These are phyloP conservation scores for Ogataea nonfermentans DNA, from an alignment of 805 yeast species.

Conservation along the genomic window DNA sequence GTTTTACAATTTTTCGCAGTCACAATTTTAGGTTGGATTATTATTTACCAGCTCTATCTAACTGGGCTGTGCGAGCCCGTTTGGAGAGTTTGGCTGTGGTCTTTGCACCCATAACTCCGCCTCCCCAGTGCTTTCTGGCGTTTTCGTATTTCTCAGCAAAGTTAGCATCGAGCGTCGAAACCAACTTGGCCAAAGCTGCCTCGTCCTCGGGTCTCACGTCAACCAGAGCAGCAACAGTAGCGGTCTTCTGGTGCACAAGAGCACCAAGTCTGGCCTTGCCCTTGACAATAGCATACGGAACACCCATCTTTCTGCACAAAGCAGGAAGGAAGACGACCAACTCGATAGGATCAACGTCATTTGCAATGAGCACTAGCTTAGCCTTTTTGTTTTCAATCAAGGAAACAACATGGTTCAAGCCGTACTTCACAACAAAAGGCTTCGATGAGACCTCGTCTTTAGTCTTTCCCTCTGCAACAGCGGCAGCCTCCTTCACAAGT, in stretches of 20 bases:
- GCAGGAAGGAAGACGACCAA: slow-evolving; percentile 97
- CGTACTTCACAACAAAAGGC: slow-evolving; percentile 97
- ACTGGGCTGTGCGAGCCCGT: slow-evolving; percentile 50
- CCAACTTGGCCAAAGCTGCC: slow-evolving; percentile 88
- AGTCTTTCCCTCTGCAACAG: slow-evolving; percentile 90
- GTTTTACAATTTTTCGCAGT: slow-evolving; percentile 7
- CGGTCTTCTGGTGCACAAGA: slow-evolving; percentile 94
- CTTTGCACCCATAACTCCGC: slow-evolving; percentile 97
- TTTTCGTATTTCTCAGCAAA: slow-evolving; percentile 93
- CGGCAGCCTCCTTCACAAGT: slow-evolving; percentile 98
- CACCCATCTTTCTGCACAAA: slow-evolving; percentile 98
- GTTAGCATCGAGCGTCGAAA: slow-evolving; percentile 92
- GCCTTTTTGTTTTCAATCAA: slow-evolving; percentile 98
- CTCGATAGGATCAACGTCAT: slow-evolving; percentile 99
- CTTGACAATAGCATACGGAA: slow-evolving; percentile 97
- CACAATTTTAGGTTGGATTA: slow-evolving; percentile 1
- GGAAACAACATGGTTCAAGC: slow-evolving; percentile 98
- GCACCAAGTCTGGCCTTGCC: slow-evolving; percentile 99
- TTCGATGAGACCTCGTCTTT: slow-evolving; percentile 95
- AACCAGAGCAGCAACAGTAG: slow-evolving; percentile 95
- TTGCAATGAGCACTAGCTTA: slow-evolving; percentile 93
- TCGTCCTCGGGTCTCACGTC: slow-evolving; percentile 95
- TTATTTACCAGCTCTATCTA: background rate
- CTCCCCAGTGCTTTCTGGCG: slow-evolving; percentile 99
- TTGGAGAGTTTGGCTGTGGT: slow-evolving; percentile 82